Evolutionary conservation across 1,139 yeast genomes (phyloP), one percentile per base, ranked within the genome.

Genomic region (Yamadazyma dendronema): DNA sequence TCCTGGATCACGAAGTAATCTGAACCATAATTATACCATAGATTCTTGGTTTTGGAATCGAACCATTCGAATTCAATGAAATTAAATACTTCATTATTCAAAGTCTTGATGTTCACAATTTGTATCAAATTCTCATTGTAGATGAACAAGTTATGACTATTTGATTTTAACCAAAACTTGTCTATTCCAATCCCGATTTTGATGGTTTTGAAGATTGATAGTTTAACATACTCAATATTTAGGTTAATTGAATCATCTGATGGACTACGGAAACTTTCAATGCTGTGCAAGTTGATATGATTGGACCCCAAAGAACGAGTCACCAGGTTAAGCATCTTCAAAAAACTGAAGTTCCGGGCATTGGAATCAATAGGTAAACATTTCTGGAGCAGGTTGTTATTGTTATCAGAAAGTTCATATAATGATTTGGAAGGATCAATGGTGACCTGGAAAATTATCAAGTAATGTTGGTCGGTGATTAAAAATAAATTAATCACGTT

Each of bases 121-220:
- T 71, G 76, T 25, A 70, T 47, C 25, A 43, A 47, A 17, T 41
- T 43, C 28, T 54, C 50, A 39, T 61, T 67, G 45, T 54, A 61
- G 2, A 68, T 53, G 22, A 65, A 52, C 29, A 71, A 45, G 40
- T 61, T 63, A 43, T 68, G 73, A 26, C 73, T 65, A 43, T 68
- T 65, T 21, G 62, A 57, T 40, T 65, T 62, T 30, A 69, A 44
- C 74, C 74, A 70, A 39, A 53, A 65, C 9, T 57, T 46, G 8
- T 52, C 47, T 17, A 65, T 50, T 0, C 67, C 68, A 25, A 62
- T 58, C 11, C 64, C 61, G 25, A 69, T 56, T 45, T 67, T 68
- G 33, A 70, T 50, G 12, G 67, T 53, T 38, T 65, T 67, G 41
- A 49, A 57, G 1, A 70, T 50, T 1, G 64, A 49, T 4, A 68